Evolutionary conservation across 2,329 filamentous ascomycete genomes (phyloP), one percentile per base, ranked within the genome.

Genomic region (Emericellopsis atlantica): DNA sequence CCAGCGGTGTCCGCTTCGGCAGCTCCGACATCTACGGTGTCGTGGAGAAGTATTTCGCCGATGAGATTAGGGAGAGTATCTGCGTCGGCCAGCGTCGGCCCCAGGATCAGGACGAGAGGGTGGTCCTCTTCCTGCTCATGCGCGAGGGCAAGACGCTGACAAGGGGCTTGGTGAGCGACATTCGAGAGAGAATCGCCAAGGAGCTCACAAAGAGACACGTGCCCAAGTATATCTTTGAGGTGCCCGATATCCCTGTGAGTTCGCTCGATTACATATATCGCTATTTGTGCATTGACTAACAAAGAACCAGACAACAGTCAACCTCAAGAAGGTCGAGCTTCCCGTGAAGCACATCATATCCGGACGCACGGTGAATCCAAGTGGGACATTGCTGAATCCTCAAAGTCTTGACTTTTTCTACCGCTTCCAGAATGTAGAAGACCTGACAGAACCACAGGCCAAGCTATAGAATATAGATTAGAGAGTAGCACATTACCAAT

Each of bases 321-420:
- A 90, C 54, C 60, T 85, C 39, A 92, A 92, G 57, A 92, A 92
- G 58, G 85, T 92, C 4, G 85, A 92, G 56, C 51, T 92, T 40
- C 84, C 84, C 0, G 81, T 92, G 24, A 92, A 92, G 62, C 81
- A 85, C 53, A 92, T 92, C 46, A 79, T 92, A 1, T 86, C 76
- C 0, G 85, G 85, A 0, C 76, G 79, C 49, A 74, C 64, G 21
- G 74, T 92, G 54, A 86, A 82, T 59, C 74, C 84, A 0, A 85
- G 80, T 38, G 84, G 84, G 2, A 90, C 84, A 4, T 59, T 92
- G 51, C 60, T 83, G 40, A 92, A 93, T 52, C 85, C 85, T 0
- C 62, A 81, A 51, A 84, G 81, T 47, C 59, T 92, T 44, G 70
- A 87, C 26, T 90, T 72, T 37, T 46, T 44, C 33, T 89, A 92